Conservation (phyloP, 1,284 basidiomycete genomes). For the Ceratobasidium papillatum region DNA sequence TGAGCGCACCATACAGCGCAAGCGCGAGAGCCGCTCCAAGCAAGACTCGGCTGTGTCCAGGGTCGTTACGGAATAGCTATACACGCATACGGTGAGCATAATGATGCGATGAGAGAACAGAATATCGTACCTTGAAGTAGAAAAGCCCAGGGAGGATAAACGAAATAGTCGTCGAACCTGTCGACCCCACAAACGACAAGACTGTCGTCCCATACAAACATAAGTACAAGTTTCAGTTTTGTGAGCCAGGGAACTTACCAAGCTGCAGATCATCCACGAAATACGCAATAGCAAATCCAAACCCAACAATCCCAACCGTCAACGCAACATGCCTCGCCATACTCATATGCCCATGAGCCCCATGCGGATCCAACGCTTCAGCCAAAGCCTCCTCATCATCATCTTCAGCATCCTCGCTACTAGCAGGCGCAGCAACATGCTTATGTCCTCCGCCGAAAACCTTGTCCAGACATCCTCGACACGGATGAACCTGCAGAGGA, state of each 20-base stretch:
- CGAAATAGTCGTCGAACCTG: constrained; percentile 95
- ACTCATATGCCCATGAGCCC: constrained; percentile 71
- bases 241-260: constrained; percentile 61
- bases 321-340: constrained; percentile 75
- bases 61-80: constrained; percentile 77
- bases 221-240: background rate
- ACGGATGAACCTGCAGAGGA: constrained; percentile 93
- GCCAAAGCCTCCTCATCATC: constrained; percentile 57
- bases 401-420: constrained; percentile 49
- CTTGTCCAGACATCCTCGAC: constrained; percentile 92
- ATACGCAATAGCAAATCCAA: constrained; percentile 81
- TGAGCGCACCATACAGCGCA: constrained; percentile 76
- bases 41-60: constrained; percentile 63
- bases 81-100: background rate
- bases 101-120: background rate
- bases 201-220: constrained; percentile 59
- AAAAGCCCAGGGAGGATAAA: constrained; percentile 95
- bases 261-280: constrained; percentile 84
- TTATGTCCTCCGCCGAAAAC: constrained; percentile 64
- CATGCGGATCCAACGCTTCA: constrained; percentile 59
- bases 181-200: constrained; percentile 94
- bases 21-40: constrained; percentile 73
- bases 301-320: constrained; percentile 74
- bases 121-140: constrained; percentile 73
- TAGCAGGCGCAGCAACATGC: constrained; percentile 13